phyloP scores from a whole-genome alignment of 2,329 filamentous ascomycete genomes.

The Chaetomiaceae sp. region DNA sequence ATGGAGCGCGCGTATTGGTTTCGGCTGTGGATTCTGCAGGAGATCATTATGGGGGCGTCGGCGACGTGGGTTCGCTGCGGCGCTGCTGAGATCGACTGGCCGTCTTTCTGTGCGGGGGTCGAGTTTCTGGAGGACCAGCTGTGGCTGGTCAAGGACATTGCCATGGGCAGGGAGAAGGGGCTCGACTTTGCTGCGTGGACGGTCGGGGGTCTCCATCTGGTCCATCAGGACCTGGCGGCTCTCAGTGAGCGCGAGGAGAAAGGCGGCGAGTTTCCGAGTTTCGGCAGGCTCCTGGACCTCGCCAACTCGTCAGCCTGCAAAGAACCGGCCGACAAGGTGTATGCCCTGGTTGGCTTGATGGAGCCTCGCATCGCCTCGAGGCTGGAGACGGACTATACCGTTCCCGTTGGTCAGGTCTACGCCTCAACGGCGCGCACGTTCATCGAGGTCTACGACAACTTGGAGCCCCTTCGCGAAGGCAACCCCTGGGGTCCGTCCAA shows the following conservation, averaged over 20 bases:
- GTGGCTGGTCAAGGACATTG: not conserved
- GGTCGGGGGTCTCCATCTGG: not conserved
- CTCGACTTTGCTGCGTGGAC: not conserved
- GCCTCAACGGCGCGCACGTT: not conserved
- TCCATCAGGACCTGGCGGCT: not conserved
- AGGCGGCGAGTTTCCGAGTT: not conserved
- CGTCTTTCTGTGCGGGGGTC: not conserved
- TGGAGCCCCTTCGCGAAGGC: not conserved
- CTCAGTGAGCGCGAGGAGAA: not conserved
- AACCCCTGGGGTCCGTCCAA: not conserved
- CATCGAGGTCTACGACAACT: not conserved
- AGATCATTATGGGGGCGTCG: not conserved
- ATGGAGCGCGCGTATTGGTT: not conserved
- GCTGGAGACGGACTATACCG: not conserved
- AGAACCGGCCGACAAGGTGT: not conserved
- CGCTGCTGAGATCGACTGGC: not conserved
- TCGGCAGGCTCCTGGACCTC: not conserved
- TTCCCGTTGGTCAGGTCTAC: not conserved
- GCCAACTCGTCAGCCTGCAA: not conserved
- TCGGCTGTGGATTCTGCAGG: not conserved
- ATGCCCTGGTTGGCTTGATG: not conserved
- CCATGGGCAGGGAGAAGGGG: not conserved
- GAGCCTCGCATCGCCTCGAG: not conserved
- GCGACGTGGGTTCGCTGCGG: not conserved
- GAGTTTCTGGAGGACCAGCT: not conserved